Evolutionary conservation across 306 rosid genomes (phyloP).

Genomic region (Vigna radiata): DNA sequence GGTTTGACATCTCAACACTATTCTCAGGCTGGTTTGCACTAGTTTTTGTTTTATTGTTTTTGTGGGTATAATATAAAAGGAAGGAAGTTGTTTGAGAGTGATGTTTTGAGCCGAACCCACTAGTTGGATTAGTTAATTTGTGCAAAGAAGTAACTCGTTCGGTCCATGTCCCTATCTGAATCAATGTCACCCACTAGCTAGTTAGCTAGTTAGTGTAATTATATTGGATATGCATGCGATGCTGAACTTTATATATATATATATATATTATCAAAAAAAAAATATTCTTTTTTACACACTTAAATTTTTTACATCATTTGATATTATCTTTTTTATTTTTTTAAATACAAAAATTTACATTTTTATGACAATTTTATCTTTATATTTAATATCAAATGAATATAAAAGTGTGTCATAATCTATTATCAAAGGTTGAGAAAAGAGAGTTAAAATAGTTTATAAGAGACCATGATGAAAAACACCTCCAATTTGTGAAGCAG

Average conservation of each 20-base stretch:
- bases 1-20: conserved; percentile 9
- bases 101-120: neutral
- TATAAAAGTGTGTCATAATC: too few relatives aligned
- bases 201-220: neutral
- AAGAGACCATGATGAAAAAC: too few relatives aligned
- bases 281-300: too few relatives aligned
- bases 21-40: neutral
- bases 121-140: neutral
- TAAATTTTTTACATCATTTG: too few relatives aligned
- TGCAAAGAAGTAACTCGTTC: neutral
- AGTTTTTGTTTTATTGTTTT: neutral
- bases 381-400: too few relatives aligned
- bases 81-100: neutral
- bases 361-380: too few relatives aligned
- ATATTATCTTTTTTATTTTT: too few relatives aligned
- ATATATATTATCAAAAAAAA: too few relatives aligned
- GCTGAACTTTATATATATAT: neutral
- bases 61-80: neutral
- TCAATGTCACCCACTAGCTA: neutral
- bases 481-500: too few relatives aligned
- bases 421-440: neutral
- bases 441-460: neutral
- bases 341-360: too few relatives aligned
- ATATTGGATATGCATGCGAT: neutral
- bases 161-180: neutral